A percentile compares a stretch with the other conserved stretches of the same genome.
Evolutionary conservation across 768 basidiomycete genomes (phyloP).

Genomic region (Lyophyllum semitale): DNA sequence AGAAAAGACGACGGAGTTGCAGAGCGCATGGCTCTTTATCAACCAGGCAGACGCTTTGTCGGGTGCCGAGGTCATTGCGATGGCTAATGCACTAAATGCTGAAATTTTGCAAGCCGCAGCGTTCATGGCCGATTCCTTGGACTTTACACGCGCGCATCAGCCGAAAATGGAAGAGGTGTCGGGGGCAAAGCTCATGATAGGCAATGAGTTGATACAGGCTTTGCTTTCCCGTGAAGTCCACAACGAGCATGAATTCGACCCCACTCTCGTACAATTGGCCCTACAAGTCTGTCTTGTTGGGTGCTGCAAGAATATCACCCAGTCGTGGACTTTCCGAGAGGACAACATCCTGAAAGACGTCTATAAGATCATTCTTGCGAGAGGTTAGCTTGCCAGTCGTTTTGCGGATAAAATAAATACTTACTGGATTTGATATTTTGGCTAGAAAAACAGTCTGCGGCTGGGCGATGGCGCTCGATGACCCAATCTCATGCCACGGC

Average conservation of each 20-base stretch:
- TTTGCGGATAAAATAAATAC: no score
- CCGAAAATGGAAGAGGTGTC: background rate
- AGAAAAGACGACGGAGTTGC: slow-evolving; percentile 16
- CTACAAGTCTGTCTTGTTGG: slow-evolving; percentile 18
- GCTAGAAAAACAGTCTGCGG: slow-evolving; percentile 18
- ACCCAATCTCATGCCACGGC: slow-evolving; percentile 3
- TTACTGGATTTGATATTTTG: background rate
- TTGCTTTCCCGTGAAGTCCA: background rate
- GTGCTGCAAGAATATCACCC: slow-evolving; percentile 5
- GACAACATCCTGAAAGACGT: background rate
- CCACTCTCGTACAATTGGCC: slow-evolving; percentile 18
- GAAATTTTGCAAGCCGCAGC: slow-evolving; percentile 50
- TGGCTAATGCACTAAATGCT: slow-evolving; percentile 43
- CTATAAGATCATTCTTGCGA: slow-evolving; percentile 10
- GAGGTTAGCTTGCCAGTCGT: slow-evolving; percentile 6
- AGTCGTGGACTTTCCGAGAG: slow-evolving; percentile 14
- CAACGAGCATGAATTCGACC: slow-evolving; percentile 6
- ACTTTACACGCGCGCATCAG: background rate
- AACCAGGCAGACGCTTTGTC: slow-evolving; percentile 16
- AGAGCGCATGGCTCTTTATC: slow-evolving; percentile 12
- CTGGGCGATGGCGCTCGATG: slow-evolving; percentile 18
- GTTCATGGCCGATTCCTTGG: slow-evolving; percentile 40
- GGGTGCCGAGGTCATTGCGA: slow-evolving; percentile 18
- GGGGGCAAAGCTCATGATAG: background rate
- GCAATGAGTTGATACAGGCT: slow-evolving; percentile 9